Evolutionary conservation across 768 basidiomycete species (phyloP).

Genomic region (Cytidiella melzeri): DNA sequence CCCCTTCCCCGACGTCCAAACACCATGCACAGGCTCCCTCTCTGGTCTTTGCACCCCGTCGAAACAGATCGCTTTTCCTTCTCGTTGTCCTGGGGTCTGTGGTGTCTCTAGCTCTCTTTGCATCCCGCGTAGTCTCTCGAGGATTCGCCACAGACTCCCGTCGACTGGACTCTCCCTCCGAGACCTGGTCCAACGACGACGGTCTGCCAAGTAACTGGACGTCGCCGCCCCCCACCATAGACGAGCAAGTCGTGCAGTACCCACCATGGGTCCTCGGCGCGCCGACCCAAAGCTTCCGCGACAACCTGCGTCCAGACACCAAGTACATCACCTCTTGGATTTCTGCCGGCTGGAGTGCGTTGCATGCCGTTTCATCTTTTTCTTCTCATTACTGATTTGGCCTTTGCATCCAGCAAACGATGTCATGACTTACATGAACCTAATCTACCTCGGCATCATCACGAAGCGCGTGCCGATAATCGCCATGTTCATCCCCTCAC

Average conservation of each 20-base stretch:
- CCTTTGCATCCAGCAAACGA: constrained; percentile 51
- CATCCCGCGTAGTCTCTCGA: constrained; percentile 5
- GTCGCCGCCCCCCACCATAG: constrained; percentile 3
- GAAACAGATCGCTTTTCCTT: constrained; percentile 1
- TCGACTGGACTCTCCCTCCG: background rate
- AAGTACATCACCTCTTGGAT: constrained; percentile 72
- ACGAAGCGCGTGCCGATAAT: constrained; percentile 35
- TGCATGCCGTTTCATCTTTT: background rate
- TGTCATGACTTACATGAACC: constrained; percentile 54
- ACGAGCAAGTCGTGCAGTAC: constrained; percentile 6
- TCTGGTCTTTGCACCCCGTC: background rate
- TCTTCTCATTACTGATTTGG: constrained; percentile 2
- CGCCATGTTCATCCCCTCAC: constrained; percentile 35
- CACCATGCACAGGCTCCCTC: constrained; percentile 1
- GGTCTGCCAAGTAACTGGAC: background rate
- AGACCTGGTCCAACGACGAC: background rate
- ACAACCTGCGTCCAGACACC: constrained; percentile 53
- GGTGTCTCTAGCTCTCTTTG: constrained; percentile 22
- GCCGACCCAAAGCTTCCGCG: constrained; percentile 55
- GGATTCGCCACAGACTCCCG: background rate
- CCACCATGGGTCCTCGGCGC: constrained; percentile 34
- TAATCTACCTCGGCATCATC: constrained; percentile 35
- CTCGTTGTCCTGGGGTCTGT: constrained; percentile 24
- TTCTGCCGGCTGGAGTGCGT: constrained; percentile 63
- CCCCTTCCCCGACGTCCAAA: constrained; percentile 6